Evolutionary conservation across 2,329 filamentous ascomycete species (phyloP).

Genomic region (Calonectria fujianensis): DNA sequence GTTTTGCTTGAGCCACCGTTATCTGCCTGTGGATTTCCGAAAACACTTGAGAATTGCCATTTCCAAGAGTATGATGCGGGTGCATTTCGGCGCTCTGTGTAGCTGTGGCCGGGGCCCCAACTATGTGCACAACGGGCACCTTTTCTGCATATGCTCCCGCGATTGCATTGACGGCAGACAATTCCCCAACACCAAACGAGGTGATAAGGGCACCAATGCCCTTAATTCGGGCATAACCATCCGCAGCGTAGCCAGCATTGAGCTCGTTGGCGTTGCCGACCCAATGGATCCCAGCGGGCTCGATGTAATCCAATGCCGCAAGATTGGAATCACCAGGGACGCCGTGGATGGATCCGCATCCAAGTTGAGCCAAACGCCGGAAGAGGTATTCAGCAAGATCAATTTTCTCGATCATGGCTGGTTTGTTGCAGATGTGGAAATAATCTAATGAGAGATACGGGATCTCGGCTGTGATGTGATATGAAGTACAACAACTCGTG

Average conservation of each 20-base stretch:
- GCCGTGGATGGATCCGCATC: slow-evolving; percentile 73
- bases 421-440: neutral
- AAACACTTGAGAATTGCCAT: slow-evolving; percentile 71
- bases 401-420: neutral
- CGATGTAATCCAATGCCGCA: slow-evolving; percentile 60
- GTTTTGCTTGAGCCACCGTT: slow-evolving; percentile 66
- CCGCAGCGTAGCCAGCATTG: slow-evolving; percentile 74
- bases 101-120: slow-evolving; percentile 68
- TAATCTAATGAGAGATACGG: too few relatives aligned
- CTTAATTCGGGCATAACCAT: slow-evolving; percentile 74
- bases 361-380: slow-evolving; percentile 74
- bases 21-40: slow-evolving; percentile 68
- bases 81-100: slow-evolving; percentile 64
- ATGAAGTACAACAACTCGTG: too few relatives aligned
- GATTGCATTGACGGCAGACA: slow-evolving; percentile 75
- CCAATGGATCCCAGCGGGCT: slow-evolving; percentile 61
- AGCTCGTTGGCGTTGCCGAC: slow-evolving; percentile 75
- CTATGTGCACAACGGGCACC: slow-evolving; percentile 74
- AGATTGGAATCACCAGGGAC: slow-evolving; percentile 67
- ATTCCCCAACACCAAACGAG: slow-evolving; percentile 76
- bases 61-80: slow-evolving; percentile 73
- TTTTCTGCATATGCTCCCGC: slow-evolving; percentile 75
- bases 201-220: slow-evolving; percentile 71
- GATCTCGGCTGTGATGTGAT: neutral
- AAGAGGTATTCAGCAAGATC: slow-evolving; percentile 70